Base-by-base conservation (phyloP, 208 protist genomes). In the Trichomonas gallinae region DNA sequence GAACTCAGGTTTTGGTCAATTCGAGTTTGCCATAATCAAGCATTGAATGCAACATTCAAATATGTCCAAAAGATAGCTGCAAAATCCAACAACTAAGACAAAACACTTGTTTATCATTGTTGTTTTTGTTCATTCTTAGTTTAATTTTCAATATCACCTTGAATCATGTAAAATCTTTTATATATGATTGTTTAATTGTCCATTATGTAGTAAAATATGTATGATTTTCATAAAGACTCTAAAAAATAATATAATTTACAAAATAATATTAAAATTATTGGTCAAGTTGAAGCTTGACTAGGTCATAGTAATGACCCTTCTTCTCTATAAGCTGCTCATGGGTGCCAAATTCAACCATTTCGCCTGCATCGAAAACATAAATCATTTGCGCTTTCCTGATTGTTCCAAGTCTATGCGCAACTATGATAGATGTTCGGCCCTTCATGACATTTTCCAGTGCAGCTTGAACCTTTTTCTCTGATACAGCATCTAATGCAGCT, bases 381-480 rank as follows among this genome's bases (percentile, higher is more conserved):
- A 89, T 89, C 36, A n/a, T 89, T n/a, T 89, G 36, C n/a, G 83
- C 83, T 31, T 10, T n/a, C 17, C 40, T 44, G 17, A 48, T 89
- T 89, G 83, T 89, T 89, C 83, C 83, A 4, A 89, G 36, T 89
- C 40, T 89, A 48, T 89, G 83, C 31, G 83, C 83, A n/a, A 89
- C 36, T 3, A 89, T 89, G 17, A 89, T 44, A 15, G 83, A 89
- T 34, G 83, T 46, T 13, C 83, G 36, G 36, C 83, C 83, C 10
- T 89, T 46, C 83, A 89, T 89, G 9, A 89, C 83, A 44, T 44
- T 46, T 0, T 89, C 83, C 13, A 89, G 40, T n/a, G 40, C 83
- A n/a, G 4, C 40, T 46, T 89, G 83, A 46, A 89, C 40, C 8
- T 48, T 23, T 8, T 46, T 89, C 23, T 89, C 83, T 44, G n/a